Evolutionary conservation across 768 basidiomycete species (phyloP), one percentile per base, ranked within the genome.

Genomic region (Melanogaster broomeanus): DNA sequence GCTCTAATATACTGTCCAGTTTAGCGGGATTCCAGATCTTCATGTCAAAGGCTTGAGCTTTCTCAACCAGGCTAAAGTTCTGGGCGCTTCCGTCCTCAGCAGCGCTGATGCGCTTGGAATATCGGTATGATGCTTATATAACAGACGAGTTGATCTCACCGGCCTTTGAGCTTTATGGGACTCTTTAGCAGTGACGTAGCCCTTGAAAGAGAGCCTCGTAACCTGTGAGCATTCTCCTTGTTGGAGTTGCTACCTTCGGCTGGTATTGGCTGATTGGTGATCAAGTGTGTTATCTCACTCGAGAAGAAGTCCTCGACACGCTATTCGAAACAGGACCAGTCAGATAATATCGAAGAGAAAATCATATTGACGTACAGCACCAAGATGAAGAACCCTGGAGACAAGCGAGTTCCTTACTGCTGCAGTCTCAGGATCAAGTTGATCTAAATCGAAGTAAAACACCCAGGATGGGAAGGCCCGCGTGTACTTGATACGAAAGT

Each of bases 281-380:
- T 85, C 56, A 98, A 78, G 72, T 98, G 96, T 0, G 93, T 94
- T 22, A 96, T 83, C 42, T 83, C 79, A 42, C 78, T 84, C 27
- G 89, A 91, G 69, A 98, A 95, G 77, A 97, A 97, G 54, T 85
- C 81, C 44, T 96, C 92, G 49, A 93, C 81, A 49, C 76, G 77
- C 97, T 98, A 62, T 31, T 52, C 18, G 45, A 39, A 43, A 37
- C 15, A n/a, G 39, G 45, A 45, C 47, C 22, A 44, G 52, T 53
- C 30, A 18, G 24, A 37, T 15, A 30, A 37, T 42, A 27, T 45
- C 19, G 11, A 44, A 22, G 25, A 49, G 19, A 44, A 27, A 45
- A 33, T 22, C 19, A 27, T 31, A 35, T 37, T 15, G 40, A 81
- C 91, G 61, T 70, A 98, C 96, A 54, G 84, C 88, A 56, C 90